Evolutionary conservation across 106 monocot species (phyloP).

Genomic region (Acanthochlamys bracteata): DNA sequence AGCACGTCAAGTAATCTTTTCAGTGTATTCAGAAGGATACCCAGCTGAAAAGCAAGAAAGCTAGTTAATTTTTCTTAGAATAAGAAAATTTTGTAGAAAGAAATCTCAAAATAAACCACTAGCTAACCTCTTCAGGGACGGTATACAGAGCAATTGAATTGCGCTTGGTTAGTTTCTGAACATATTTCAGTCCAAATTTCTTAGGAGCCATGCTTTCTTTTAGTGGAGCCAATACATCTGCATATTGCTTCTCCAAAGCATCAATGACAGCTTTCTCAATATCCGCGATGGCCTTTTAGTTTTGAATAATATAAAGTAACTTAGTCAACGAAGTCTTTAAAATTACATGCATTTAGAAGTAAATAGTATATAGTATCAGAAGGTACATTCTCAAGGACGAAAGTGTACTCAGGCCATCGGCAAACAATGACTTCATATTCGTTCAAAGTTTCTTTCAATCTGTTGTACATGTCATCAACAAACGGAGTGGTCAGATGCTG

Average conservation of each 20-base stretch:
- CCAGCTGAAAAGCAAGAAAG: conserved; percentile 43
- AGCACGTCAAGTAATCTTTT: conserved; percentile 88
- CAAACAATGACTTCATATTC: conserved; percentile 94
- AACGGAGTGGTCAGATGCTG: conserved; percentile 91
- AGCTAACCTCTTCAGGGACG: conserved; percentile 71
- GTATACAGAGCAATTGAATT: conserved; percentile 53
- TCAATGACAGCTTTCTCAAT: conserved; percentile 89
- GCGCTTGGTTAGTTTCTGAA: conserved; percentile 84
- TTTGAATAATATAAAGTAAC: background rate
- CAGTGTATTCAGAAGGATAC: conserved; percentile 87
- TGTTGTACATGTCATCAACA: conserved; percentile 90
- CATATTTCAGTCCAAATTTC: conserved; percentile 97
- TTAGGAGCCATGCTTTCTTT: conserved; percentile 85
- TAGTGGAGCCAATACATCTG: conserved; percentile 78
- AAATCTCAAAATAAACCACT: background rate
- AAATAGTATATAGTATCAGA: background rate
- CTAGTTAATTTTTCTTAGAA: background rate
- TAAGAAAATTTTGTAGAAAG: background rate
- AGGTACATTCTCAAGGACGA: conserved; percentile 79
- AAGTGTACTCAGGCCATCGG: conserved; percentile 94
- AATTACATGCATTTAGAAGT: background rate
- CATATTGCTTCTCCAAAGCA: conserved; percentile 88
- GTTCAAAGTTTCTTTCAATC: conserved; percentile 63
- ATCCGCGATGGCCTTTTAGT: conserved; percentile 88
- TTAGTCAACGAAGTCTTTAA: background rate